Conservation (phyloP, 2,329 filamentous ascomycete genomes). For the Cryoendolithus antarcticus region DNA sequence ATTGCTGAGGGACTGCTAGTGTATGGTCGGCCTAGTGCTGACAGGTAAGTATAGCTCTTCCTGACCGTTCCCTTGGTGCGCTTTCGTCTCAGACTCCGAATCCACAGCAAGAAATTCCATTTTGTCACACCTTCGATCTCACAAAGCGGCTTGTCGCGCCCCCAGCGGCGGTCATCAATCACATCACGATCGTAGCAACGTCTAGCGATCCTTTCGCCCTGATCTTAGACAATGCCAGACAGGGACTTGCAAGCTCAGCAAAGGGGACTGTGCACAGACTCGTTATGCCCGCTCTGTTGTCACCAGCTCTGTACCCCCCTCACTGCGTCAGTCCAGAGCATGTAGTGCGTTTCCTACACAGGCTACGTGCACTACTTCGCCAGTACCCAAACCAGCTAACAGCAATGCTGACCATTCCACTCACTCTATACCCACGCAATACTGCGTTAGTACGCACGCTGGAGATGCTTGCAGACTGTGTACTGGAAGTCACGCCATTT, state of each 20-base stretch:
- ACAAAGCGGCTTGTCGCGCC: conserved; percentile 36
- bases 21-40: conserved; percentile 5
- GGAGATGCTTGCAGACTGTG: conserved; percentile 72
- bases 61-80: conserved; percentile 10
- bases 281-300: conserved; percentile 72
- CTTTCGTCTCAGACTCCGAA: conserved; percentile 4
- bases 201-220: conserved; percentile 50
- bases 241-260: conserved; percentile 45
- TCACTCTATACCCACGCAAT: conserved; percentile 64
- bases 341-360: conserved; percentile 70
- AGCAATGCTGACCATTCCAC: conserved; percentile 62
- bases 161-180: conserved; percentile 28
- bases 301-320: conserved; percentile 70
- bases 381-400: conserved; percentile 53
- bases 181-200: conserved; percentile 46
- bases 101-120: conserved; percentile 19
- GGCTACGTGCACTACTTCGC: conserved; percentile 61
- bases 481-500: conserved; percentile 69
- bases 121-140: conserved; percentile 42
- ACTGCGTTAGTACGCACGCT: conserved; percentile 73
- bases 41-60: conserved; percentile 18
- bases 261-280: conserved; percentile 61
- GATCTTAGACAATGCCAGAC: conserved; percentile 49
- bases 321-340: conserved; percentile 56
- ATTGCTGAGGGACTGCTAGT: background rate